A percentile compares a stretch with the other conserved stretches of the same genome.
These are phyloP conservation scores for Symbiodinium natans DNA, from an alignment of 73 alveolate species.

Conservation along the genomic window DNA sequence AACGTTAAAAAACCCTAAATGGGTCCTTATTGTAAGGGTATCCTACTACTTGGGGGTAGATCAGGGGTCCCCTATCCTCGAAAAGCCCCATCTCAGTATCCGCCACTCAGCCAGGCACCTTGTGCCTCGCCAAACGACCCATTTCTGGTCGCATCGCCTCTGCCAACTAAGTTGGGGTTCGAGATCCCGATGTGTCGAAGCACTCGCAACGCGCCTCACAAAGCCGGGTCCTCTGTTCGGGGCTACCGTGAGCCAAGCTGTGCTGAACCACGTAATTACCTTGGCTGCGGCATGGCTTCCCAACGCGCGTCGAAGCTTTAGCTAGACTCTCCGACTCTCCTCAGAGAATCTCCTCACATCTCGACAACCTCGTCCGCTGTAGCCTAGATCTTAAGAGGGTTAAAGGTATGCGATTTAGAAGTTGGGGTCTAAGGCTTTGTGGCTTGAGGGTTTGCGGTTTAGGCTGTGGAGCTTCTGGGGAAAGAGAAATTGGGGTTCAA, in stretches of 20 bases:
- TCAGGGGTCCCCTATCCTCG: slow-evolving; percentile 53
- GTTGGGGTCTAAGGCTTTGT: no score
- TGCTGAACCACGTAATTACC: slow-evolving; percentile 84
- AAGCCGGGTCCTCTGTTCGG: slow-evolving; percentile 32
- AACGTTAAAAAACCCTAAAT: no score
- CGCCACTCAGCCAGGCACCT: slow-evolving; percentile 12
- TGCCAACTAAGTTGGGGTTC: no score
- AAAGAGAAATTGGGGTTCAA: no score
- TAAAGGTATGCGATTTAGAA: no score
- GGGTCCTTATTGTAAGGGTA: no score
- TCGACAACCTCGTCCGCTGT: no score
- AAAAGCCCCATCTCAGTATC: neutral
- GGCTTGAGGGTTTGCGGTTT: no score
- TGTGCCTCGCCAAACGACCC: slow-evolving; percentile 89
- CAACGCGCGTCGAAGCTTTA: neutral
- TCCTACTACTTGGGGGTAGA: slow-evolving; percentile 6
- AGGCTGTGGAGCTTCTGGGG: no score
- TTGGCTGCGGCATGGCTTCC: neutral
- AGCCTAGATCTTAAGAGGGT: no score
- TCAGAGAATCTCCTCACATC: no score
- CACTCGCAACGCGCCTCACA: neutral
- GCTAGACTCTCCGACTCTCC: neutral
- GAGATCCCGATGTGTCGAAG: no score
- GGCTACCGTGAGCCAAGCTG: slow-evolving; percentile 63
- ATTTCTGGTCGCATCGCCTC: slow-evolving; percentile 72